These are phyloP conservation scores for Millerozyma acaciae DNA, from an alignment of 805 yeast genomes.

Conservation along the genomic window DNA sequence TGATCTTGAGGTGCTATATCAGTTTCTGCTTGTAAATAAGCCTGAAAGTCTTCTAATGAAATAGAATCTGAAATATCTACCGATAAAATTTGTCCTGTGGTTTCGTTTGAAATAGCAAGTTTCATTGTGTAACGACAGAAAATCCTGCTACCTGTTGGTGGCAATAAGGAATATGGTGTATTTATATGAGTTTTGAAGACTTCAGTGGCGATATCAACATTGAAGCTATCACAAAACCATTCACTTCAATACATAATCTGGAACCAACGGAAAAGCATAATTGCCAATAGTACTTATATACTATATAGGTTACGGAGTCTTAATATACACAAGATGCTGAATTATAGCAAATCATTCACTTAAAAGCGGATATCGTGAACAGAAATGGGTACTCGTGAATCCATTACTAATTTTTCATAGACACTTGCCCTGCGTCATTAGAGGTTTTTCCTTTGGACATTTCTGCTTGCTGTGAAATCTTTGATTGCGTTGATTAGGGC, in stretches of 20 bases:
- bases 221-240: slow-evolving; percentile 1
- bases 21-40: slow-evolving; percentile 70
- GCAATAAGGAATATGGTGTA: slow-evolving; percentile 1
- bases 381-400: too few species aligned
- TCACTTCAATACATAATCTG: background rate
- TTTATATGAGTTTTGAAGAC: background rate
- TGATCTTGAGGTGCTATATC: slow-evolving; percentile 46
- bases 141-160: background rate
- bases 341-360: background rate
- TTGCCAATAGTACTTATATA: too few species aligned
- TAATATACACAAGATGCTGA: background rate
- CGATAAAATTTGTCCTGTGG: slow-evolving; percentile 22
- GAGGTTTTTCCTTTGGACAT: too few species aligned
- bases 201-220: slow-evolving; percentile 4
- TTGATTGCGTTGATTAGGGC: too few species aligned
- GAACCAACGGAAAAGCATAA: too few species aligned
- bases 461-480: too few species aligned
- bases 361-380: background rate
- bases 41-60: slow-evolving; percentile 63
- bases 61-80: slow-evolving; percentile 68
- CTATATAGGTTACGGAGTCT: too few species aligned
- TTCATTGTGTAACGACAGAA: slow-evolving; percentile 21
- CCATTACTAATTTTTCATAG: too few species aligned
- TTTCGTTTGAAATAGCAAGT: slow-evolving; percentile 21
- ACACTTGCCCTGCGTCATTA: too few species aligned